Percentiles rank a stretch among this genome's conserved stretches.
phyloP scores from a whole-genome alignment of 768 basidiomycete species.

The Trametes cubensis region DNA sequence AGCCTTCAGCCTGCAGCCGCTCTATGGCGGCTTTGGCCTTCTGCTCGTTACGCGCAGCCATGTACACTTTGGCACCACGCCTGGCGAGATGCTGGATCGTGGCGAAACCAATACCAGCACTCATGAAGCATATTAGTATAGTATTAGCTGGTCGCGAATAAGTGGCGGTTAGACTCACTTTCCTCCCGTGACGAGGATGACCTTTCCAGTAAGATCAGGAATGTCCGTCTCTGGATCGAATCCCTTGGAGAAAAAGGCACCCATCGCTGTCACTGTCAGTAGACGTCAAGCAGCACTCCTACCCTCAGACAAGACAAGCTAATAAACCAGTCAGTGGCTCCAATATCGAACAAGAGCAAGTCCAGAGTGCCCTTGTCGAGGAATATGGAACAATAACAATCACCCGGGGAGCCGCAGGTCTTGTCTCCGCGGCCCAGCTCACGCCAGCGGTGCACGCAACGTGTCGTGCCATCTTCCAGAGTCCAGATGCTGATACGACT shows the following conservation, averaged over 20 bases:
- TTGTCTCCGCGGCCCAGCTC: neutral
- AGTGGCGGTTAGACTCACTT: conserved; percentile 41
- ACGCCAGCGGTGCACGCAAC: neutral
- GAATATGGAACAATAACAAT: neutral
- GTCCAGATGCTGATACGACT: conserved; percentile 4
- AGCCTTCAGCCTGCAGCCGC: conserved; percentile 45
- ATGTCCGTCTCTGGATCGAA: conserved; percentile 46
- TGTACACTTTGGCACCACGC: conserved; percentile 61
- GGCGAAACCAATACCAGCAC: conserved; percentile 52
- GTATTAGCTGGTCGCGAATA: neutral
- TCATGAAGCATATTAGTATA: conserved; percentile 20
- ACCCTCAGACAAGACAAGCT: too few species aligned
- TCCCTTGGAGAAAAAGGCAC: conserved; percentile 13
- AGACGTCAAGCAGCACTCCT: neutral
- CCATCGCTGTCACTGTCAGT: conserved; percentile 6
- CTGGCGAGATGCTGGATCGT: conserved; percentile 55
- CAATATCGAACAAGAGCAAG: neutral
- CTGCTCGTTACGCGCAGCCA: conserved; percentile 52
- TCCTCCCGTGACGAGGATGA: conserved; percentile 59
- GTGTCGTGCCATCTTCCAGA: conserved; percentile 1
- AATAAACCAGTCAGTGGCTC: too few species aligned
- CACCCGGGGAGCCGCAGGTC: neutral
- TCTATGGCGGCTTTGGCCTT: conserved; percentile 53
- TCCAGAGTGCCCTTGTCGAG: neutral
- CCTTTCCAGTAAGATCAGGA: conserved; percentile 50